Percentiles rank a stretch among this genome's conserved stretches.
phyloP scores from a whole-genome alignment of 306 rosid species.

The Trichosanthes truncata region DNA sequence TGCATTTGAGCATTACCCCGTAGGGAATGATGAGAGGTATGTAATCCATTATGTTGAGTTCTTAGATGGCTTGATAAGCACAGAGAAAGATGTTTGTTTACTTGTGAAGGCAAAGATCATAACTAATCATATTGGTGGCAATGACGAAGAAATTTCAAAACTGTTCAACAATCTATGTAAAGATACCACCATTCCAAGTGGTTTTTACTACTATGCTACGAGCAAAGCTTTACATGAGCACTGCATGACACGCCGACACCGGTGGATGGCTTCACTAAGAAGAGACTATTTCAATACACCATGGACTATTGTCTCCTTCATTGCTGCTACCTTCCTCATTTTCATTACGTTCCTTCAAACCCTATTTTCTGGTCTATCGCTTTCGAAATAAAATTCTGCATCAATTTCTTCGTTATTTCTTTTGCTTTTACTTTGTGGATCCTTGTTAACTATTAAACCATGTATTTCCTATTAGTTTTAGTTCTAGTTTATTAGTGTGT shows the following conservation, averaged over 20 bases:
- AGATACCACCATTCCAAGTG: neutral
- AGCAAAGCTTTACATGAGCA: neutral
- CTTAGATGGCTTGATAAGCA: neutral
- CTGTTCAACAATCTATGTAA: neutral
- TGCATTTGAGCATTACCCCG: conserved; percentile 18
- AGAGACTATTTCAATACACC: neutral
- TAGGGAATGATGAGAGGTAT: neutral
- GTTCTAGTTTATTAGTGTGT: too few relatives aligned
- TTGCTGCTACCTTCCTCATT: neutral
- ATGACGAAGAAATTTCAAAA: neutral
- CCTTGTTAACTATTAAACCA: too few relatives aligned
- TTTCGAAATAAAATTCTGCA: too few relatives aligned
- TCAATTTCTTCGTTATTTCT: too few relatives aligned
- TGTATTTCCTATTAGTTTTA: too few relatives aligned
- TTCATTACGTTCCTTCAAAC: neutral
- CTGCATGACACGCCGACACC: neutral
- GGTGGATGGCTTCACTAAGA: neutral
- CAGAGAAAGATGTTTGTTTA: neutral
- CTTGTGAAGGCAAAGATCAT: neutral
- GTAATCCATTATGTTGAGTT: too few relatives aligned
- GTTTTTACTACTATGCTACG: neutral
- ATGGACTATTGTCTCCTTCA: neutral
- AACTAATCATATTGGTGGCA: neutral
- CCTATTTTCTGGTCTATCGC: too few relatives aligned
- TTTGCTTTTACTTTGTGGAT: too few relatives aligned